Percentiles rank a stretch among this genome's conserved stretches.
phyloP scores from a whole-genome alignment of 805 yeast genomes.

The Candida suzukii region DNA sequence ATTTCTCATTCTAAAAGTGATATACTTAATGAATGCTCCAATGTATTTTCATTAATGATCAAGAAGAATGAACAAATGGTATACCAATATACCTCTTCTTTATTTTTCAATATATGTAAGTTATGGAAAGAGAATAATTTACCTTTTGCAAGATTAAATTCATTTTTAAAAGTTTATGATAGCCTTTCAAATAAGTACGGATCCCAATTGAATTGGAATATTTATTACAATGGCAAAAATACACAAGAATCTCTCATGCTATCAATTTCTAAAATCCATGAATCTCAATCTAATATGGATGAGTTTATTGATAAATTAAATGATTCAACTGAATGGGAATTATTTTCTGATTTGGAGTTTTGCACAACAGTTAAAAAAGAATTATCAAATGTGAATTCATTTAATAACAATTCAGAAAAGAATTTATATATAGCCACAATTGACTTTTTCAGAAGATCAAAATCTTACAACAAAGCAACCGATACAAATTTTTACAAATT shows the following conservation, averaged over 20 bases:
- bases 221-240: neutral
- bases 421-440: neutral
- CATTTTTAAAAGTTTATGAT: neutral
- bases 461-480: neutral
- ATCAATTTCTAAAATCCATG: neutral
- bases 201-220: neutral
- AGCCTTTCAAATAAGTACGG: neutral
- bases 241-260: neutral
- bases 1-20: neutral
- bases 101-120: constrained; percentile 4
- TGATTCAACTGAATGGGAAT: neutral
- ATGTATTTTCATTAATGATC: constrained; percentile 3
- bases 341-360: neutral
- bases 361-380: neutral
- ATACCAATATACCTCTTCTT: constrained; percentile 7
- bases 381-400: neutral
- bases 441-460: constrained; percentile 2
- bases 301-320: neutral
- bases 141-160: constrained; percentile 1
- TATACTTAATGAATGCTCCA: neutral
- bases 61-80: constrained; percentile 2
- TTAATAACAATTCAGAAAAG: neutral
- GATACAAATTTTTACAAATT: neutral
- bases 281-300: neutral
- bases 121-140: constrained; percentile 2